A percentile compares a stretch with the other conserved stretches of the same genome.
Evolutionary conservation across 2,329 filamentous ascomycete genomes (phyloP).

Genomic region (Cladosporium sphaerospermum): DNA sequence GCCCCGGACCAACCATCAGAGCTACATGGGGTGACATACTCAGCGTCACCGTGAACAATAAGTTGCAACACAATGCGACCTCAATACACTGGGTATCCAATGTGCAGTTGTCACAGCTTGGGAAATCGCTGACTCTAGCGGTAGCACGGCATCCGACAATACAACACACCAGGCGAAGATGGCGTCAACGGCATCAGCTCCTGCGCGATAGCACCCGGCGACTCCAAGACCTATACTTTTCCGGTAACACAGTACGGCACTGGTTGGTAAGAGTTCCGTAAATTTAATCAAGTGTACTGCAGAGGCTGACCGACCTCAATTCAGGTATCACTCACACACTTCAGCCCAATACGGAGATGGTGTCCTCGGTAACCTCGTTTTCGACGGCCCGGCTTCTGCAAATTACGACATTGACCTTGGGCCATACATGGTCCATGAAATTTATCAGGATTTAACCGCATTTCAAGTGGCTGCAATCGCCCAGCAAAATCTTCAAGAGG

Average conservation of each 20-base stretch:
- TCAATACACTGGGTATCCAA: slow-evolving; percentile 8
- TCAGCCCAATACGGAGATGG: slow-evolving; percentile 40
- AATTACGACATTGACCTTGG: slow-evolving; percentile 35
- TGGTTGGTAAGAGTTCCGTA: slow-evolving; percentile 23
- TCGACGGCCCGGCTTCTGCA: slow-evolving; percentile 38
- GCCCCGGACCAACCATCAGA: slow-evolving; percentile 59
- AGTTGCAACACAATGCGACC: slow-evolving; percentile 49
- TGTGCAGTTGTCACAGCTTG: background rate
- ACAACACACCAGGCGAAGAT: slow-evolving; percentile 49
- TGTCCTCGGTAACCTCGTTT: slow-evolving; percentile 35
- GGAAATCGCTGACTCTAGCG: slow-evolving; percentile 29
- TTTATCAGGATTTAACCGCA: slow-evolving; percentile 24
- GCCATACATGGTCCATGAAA: slow-evolving; percentile 25
- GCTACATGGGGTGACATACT: slow-evolving; percentile 44
- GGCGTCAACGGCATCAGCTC: slow-evolving; percentile 47
- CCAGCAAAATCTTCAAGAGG: slow-evolving; percentile 25
- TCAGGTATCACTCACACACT: slow-evolving; percentile 37
- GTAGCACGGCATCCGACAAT: slow-evolving; percentile 56
- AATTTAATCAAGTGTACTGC: no score
- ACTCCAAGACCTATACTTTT: slow-evolving; percentile 51
- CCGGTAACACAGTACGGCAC: slow-evolving; percentile 43
- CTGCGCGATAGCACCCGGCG: slow-evolving; percentile 45
- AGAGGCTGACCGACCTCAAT: no score
- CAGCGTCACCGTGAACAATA: slow-evolving; percentile 50
- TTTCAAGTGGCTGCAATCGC: slow-evolving; percentile 25